Conservation (phyloP, 1,284 basidiomycete species). For the Salmacisia buchloeana region DNA sequence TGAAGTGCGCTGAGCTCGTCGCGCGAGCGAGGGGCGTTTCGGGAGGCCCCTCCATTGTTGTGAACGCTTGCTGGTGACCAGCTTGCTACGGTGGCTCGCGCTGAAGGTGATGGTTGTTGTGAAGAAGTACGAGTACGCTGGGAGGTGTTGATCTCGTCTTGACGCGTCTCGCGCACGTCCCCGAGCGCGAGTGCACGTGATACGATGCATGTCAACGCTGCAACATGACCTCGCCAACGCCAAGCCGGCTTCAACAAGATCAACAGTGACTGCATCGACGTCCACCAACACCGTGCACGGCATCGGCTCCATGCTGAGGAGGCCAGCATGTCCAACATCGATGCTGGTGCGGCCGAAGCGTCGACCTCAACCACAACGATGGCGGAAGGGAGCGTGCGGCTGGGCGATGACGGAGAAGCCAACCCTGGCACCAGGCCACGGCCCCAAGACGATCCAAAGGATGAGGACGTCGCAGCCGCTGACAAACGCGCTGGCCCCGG, state of each 20-base stretch:
- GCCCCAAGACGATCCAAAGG: not conserved
- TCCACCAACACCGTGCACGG: too few relatives aligned
- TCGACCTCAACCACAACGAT: not conserved
- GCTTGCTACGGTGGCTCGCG: too few relatives aligned
- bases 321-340: not conserved
- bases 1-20: not conserved
- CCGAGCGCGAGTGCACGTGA: too few relatives aligned
- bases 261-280: too few relatives aligned
- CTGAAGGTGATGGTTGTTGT: not conserved
- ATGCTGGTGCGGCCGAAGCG: not conserved
- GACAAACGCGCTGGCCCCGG: not conserved
- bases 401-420: too few relatives aligned
- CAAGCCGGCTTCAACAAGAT: too few relatives aligned
- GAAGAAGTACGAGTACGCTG: not conserved
- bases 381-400: not conserved
- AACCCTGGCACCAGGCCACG: too few relatives aligned
- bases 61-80: not conserved
- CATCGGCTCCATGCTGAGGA: too few relatives aligned
- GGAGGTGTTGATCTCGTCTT: not conserved
- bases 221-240: too few relatives aligned
- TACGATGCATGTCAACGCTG: too few relatives aligned
- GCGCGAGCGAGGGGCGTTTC: conserved; percentile 5
- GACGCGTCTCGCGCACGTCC: not conserved
- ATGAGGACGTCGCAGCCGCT: not conserved
- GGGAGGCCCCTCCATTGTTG: not conserved